phyloP scores from a whole-genome alignment of 306 rosid genomes.

The Calophaca sinica region DNA sequence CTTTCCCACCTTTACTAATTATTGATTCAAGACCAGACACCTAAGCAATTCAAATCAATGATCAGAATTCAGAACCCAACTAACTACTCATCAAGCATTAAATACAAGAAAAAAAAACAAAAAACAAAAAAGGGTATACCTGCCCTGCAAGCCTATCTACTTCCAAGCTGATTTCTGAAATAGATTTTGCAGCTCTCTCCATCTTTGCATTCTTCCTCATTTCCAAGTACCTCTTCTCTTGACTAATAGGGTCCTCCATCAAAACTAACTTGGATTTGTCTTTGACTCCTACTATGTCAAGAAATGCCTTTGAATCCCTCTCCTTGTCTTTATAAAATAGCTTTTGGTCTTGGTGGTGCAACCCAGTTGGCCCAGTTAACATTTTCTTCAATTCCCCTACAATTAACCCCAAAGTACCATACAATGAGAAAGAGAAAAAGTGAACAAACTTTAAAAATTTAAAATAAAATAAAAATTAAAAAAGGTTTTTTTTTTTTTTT shows the following conservation, averaged over 20 bases:
- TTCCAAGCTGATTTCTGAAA: constrained; percentile 84
- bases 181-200: constrained; percentile 82
- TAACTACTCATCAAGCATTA: constrained; percentile 30
- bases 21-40: constrained; percentile 85
- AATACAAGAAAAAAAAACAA: neutral
- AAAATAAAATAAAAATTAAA: too few species aligned
- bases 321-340: constrained; percentile 78
- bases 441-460: neutral
- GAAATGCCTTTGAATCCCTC: constrained; percentile 87
- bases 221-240: constrained; percentile 80
- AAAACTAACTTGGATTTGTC: constrained; percentile 79
- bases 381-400: constrained; percentile 92
- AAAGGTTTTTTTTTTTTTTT: too few species aligned
- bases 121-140: constrained; percentile 47
- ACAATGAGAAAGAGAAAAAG: neutral
- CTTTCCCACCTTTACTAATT: constrained; percentile 73
- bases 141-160: constrained; percentile 83
- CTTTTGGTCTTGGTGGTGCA: constrained; percentile 92
- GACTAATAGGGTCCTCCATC: constrained; percentile 82
- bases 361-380: constrained; percentile 79
- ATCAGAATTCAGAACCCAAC: constrained; percentile 41
- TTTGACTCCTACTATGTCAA: constrained; percentile 83
- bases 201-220: constrained; percentile 72
- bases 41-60: constrained; percentile 47
- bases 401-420: neutral